Conservation (phyloP, 139 green algal genomes). For the Zygnema cylindricum region DNA sequence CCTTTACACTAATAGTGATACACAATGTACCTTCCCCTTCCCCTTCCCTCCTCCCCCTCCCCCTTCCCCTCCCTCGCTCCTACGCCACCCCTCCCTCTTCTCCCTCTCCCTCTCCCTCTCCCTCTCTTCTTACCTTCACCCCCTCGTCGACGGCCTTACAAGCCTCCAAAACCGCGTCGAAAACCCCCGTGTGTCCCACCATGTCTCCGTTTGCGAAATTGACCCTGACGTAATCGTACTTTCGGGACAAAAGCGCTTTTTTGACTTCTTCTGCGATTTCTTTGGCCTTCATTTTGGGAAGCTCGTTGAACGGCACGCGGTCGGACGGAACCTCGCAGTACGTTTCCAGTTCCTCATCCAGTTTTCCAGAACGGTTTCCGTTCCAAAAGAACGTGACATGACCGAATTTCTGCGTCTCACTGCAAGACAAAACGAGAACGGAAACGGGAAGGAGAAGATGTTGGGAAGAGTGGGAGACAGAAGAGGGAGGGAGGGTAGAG, state of each 20-base stretch:
- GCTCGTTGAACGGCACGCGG: conserved; percentile 88
- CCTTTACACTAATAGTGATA: too few relatives aligned
- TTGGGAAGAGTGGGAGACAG: conserved; percentile 1
- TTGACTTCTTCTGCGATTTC: conserved; percentile 90
- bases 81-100: too few relatives aligned
- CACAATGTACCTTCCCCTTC: too few relatives aligned
- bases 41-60: too few relatives aligned
- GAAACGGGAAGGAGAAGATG: conserved; percentile 1
- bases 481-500: conserved; percentile 21
- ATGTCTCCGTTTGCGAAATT: conserved; percentile 76
- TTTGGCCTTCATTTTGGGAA: conserved; percentile 90
- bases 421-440: conserved; percentile 26
- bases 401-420: conserved; percentile 95
- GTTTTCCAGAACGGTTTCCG: conserved; percentile 93
- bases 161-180: conserved; percentile 66
- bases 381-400: conserved; percentile 98
- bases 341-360: conserved; percentile 87
- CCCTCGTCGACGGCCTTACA: conserved; percentile 80
- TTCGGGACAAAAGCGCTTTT: conserved; percentile 77
- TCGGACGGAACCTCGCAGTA: conserved; percentile 92
- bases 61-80: conserved; percentile 9
- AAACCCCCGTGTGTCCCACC: conserved; percentile 79
- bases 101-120: conserved; percentile 1
- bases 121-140: conserved; percentile 68
- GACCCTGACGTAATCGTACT: conserved; percentile 68